Conservation (phyloP, 768 basidiomycete species). For the Asterophora lycoperdoides region DNA sequence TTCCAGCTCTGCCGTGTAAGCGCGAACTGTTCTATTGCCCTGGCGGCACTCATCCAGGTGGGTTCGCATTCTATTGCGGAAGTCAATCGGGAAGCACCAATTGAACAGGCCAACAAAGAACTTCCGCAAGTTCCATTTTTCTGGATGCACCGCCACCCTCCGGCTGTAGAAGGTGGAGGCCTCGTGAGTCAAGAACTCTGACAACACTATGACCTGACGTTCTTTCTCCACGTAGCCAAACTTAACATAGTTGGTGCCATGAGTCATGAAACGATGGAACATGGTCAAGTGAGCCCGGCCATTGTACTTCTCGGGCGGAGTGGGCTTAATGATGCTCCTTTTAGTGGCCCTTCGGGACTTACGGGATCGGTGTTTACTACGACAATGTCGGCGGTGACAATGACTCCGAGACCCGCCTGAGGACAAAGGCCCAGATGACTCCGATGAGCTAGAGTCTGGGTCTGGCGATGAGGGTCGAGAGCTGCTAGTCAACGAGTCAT, state of each 20-base stretch:
- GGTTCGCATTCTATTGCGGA: conserved; percentile 23
- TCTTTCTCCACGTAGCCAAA: conserved; percentile 13
- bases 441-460: not conserved
- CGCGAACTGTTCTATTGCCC: conserved; percentile 19
- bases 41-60: conserved; percentile 21
- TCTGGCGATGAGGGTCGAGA: not conserved
- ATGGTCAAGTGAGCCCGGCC: conserved; percentile 4
- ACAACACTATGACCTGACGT: conserved; percentile 17
- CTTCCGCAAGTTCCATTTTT: conserved; percentile 18
- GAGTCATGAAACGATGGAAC: conserved; percentile 17
- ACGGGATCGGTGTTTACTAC: not conserved
- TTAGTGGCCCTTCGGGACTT: not conserved
- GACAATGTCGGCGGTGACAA: not conserved
- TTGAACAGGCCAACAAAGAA: conserved; percentile 30
- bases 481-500: not conserved
- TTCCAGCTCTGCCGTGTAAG: conserved; percentile 28
- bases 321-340: conserved; percentile 15
- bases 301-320: conserved; percentile 15
- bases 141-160: conserved; percentile 13
- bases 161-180: conserved; percentile 27
- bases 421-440: not conserved
- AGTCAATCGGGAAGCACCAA: conserved; percentile 32
- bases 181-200: conserved; percentile 24
- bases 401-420: not conserved
- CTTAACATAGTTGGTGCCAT: conserved; percentile 13